phyloP scores from a whole-genome alignment of 2,329 filamentous ascomycete genomes.

The Dothistroma septosporum region DNA sequence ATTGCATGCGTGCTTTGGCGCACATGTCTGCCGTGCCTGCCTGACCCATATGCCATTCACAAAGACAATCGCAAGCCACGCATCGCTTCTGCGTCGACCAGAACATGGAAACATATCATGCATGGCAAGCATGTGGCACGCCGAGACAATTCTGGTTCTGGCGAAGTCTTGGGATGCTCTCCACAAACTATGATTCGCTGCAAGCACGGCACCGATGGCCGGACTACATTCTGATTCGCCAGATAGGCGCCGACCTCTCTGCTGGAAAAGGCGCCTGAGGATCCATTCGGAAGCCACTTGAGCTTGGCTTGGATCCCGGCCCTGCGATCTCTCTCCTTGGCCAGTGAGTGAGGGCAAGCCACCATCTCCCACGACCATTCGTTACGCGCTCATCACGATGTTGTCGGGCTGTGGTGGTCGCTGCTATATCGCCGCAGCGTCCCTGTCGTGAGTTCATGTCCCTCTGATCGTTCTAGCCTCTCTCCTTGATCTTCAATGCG shows the following conservation, averaged over 20 bases:
- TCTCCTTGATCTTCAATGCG: slow-evolving; percentile 21
- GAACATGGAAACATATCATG: background rate
- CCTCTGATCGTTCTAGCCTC: slow-evolving; percentile 8
- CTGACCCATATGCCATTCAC: background rate
- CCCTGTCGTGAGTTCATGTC: slow-evolving; percentile 18
- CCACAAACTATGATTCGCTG: background rate
- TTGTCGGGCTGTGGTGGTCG: slow-evolving; percentile 6
- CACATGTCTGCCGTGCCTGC: background rate
- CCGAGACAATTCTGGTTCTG: background rate
- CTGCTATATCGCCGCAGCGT: slow-evolving; percentile 15
- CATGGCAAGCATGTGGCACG: background rate
- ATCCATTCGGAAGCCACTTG: slow-evolving; percentile 2
- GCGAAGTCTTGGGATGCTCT: background rate
- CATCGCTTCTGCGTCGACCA: background rate
- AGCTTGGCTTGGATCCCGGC: slow-evolving; percentile 14
- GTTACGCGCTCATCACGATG: slow-evolving; percentile 23
- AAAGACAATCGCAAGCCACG: background rate
- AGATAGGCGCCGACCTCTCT: slow-evolving; percentile 1
- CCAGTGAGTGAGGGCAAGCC: slow-evolving; percentile 9
- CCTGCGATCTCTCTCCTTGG: slow-evolving; percentile 9
- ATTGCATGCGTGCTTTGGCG: background rate
- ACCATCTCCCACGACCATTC: slow-evolving; percentile 23
- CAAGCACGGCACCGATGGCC: background rate
- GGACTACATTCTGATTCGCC: background rate
- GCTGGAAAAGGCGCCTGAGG: slow-evolving; percentile 1